phyloP scores from a whole-genome alignment of 140 eudicot genomes.

The Senecio squalidus region DNA sequence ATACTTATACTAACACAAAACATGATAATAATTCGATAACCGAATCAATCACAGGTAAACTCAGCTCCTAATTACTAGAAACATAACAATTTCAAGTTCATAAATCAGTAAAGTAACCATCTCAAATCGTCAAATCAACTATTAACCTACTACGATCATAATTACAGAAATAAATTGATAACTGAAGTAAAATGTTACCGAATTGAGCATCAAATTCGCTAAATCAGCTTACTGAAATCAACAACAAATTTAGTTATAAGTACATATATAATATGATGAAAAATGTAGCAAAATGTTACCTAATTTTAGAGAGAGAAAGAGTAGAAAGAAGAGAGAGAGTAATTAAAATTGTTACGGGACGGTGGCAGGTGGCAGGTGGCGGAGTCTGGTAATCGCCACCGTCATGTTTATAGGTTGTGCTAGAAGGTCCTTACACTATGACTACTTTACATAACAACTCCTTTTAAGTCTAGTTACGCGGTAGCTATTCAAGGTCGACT shows the following conservation, averaged over 20 bases:
- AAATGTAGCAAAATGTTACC: too few species aligned
- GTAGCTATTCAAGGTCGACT: too few species aligned
- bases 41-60: too few species aligned
- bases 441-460: not conserved
- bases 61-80: too few species aligned
- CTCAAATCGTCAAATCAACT: too few species aligned
- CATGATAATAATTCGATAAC: too few species aligned
- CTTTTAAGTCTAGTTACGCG: too few species aligned
- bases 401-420: not conserved
- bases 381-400: constrained; percentile 14
- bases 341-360: not conserved
- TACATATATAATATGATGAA: too few species aligned
- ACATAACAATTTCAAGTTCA: too few species aligned
- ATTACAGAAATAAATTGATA: not conserved
- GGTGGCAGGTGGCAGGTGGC: constrained; percentile 2
- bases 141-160: not conserved
- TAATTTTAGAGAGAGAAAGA: too few species aligned
- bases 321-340: not conserved
- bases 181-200: not conserved
- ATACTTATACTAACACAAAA: too few species aligned
- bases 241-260: not conserved
- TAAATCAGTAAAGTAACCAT: too few species aligned
- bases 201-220: not conserved
- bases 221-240: not conserved
- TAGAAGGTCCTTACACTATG: not conserved